Conservation (phyloP, 1,139 yeast species). For the Blastobotrys raffinosifermentans region DNA sequence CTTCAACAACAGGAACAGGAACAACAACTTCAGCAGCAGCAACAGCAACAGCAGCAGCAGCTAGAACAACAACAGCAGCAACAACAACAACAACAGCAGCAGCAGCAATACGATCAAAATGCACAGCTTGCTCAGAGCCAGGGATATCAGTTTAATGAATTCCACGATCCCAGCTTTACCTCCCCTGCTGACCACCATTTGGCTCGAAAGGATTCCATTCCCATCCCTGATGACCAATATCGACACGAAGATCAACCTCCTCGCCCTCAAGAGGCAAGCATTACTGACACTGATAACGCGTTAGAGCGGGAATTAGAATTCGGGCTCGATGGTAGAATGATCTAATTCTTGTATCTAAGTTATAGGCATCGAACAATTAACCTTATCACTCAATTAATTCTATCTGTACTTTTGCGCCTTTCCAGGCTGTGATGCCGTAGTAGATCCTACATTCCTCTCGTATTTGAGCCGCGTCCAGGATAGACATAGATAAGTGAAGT, state of each 20-base stretch:
- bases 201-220: slow-evolving; percentile 19
- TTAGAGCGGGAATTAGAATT: slow-evolving; percentile 55
- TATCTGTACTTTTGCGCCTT: no score
- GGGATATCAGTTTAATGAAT: background rate
- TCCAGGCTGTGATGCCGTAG: no score
- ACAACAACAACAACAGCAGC: slow-evolving; percentile 19
- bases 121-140: slow-evolving; percentile 1
- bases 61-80: slow-evolving; percentile 23
- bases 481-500: no score
- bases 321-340: slow-evolving; percentile 44
- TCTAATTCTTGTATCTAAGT: no score
- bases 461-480: no score
- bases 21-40: slow-evolving; percentile 18
- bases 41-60: slow-evolving; percentile 17
- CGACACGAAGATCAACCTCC: slow-evolving; percentile 41
- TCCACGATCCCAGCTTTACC: slow-evolving; percentile 8
- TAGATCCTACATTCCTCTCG: no score
- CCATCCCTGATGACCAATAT: slow-evolving; percentile 34
- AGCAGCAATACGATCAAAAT: slow-evolving; percentile 1
- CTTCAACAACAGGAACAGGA: slow-evolving; percentile 17
- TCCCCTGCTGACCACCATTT: slow-evolving; percentile 13
- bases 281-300: slow-evolving; percentile 26
- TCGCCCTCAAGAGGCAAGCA: slow-evolving; percentile 37
- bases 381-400: no score
- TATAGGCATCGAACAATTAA: no score